These are phyloP conservation scores for Rhizophagus sp. DNA, from an alignment of 192 early-diverging fungal species.

Conservation along the genomic window DNA sequence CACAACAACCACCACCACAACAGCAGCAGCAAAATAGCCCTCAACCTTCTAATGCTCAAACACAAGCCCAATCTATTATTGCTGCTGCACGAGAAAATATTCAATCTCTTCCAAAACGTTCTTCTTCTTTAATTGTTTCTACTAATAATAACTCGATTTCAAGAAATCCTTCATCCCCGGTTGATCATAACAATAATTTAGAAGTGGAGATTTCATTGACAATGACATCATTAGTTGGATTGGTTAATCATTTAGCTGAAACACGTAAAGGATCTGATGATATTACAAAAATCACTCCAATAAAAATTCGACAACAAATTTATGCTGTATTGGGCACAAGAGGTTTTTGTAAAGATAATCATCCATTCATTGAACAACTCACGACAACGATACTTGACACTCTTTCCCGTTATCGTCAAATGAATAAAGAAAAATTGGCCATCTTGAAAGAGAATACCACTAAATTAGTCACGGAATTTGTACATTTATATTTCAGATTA, in stretches of 20 bases:
- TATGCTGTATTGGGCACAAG: conserved; percentile 23
- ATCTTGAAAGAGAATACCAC: neutral
- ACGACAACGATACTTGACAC: neutral
- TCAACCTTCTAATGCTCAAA: neutral
- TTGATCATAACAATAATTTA: neutral
- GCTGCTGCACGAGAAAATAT: neutral
- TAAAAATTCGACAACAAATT: conserved; percentile 30
- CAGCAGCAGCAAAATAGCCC: neutral
- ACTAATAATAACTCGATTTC: neutral
- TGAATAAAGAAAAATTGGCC: neutral
- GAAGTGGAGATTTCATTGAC: neutral
- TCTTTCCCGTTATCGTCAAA: conserved; percentile 2
- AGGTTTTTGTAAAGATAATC: conserved; percentile 25
- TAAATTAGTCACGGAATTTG: neutral
- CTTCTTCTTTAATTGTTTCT: neutral
- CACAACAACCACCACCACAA: too few species aligned
- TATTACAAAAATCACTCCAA: conserved; percentile 10
- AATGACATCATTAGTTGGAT: neutral
- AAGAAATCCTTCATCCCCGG: neutral
- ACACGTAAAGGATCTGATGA: conserved; percentile 22
- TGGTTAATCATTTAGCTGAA: conserved; percentile 1
- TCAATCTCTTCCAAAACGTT: neutral
- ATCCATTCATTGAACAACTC: conserved; percentile 22
- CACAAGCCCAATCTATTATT: neutral
- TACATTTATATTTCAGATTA: conserved; percentile 24